Base-by-base conservation (phyloP, 2,329 filamentous ascomycete genomes). In the Paraconiothyrium brasiliense region DNA sequence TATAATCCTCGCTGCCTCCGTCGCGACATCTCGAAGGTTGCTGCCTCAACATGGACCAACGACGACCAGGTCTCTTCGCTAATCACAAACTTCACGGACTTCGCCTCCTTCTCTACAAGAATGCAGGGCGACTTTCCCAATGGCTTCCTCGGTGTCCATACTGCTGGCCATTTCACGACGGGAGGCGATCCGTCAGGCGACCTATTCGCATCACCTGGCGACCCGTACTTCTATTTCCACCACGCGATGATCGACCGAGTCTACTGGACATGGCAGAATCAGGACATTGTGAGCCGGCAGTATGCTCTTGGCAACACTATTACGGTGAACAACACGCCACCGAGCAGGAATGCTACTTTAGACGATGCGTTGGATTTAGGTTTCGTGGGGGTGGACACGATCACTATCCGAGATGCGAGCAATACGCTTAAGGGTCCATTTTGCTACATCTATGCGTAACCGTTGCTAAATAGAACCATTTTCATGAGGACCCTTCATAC, bases 251-350 rank as follows among this genome's bases (percentile, higher is more conserved):
- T 85, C 30, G 84, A 85, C 64, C 76, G 82, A 2, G 68, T 78
- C 2, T 85, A 78, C 73, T 84, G 81, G 81, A 83, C 81, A 14
- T 85, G 84, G 84, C 83, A 85, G 70, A 83, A 81, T 60, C 70
- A 79, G 50, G 77, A 84, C 52, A 66, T 76, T 41, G 65, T 70
- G 51, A 72, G 73, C 13, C 74, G 83, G 14, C 73, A 73, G 57
- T 71, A 78, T 54, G 74, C 71, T 32, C 78, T 85, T 58, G 73
- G 69, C 3, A 83, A 81, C 1, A 84, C 82, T 4, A 76, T 76
- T 9, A 84, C 83, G 2, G 76, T 84, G 20, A 73, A 81, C 52
- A 81, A 83, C 56, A 47, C 59, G 1, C 82, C 83, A 2, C 76
- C 81, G 2, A 81, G 79, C 50, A 61, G 80, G 7, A 80, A 82